Evolutionary conservation across 2,329 filamentous ascomycete genomes (phyloP), one percentile per base, ranked within the genome.

Genomic region (Plectosphaerella plurivora): DNA sequence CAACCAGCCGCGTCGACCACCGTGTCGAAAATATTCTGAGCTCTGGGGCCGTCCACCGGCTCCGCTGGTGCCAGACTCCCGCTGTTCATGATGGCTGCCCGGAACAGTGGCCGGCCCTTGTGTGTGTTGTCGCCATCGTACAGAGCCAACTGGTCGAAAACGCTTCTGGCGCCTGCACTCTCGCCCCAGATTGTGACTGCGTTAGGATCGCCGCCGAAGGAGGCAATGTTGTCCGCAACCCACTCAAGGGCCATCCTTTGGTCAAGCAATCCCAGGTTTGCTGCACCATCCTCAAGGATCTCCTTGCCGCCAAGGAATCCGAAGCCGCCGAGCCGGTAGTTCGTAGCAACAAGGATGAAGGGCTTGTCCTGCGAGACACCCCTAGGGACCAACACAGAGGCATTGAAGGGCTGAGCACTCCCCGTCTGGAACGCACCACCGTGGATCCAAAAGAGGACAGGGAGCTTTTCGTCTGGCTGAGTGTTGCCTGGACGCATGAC

Each of bases 101-200:
- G 81, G 78, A 94, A 93, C 1, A 94, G 75, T 1, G 84, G 75
- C 60, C 87, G 83, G 50, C 84, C 87, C 3, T 91, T 90, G 72
- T 92, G 91, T 1, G 74, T 84, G 63, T 83, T 81, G 65, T 93
- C 75, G 7, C 89, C 89, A 35, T 83, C 79, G 59, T 89, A 91
- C 11, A 92, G 72, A 1, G 82, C 72, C 81, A 91, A 90, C 59
- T 93, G 89, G 61, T 91, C 82, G 47, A 87, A 79, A 1, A 89
- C 87, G 0, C 87, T 90, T 55, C 91, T 90, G 14, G 83, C 73
- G 1, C 86, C 86, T 0, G 87, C 85, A 2, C 79, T 84, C 64
- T 92, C 84, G 25, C 89, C 89, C 85, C 86, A 91, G 54, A 93
- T 86, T 0, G 88, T 92, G 6, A 92, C 87, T 65, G 87, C 88